Evolutionary conservation across 148 eudicot genomes (phyloP), one percentile per base, ranked within the genome.

Genomic region (Salicornia ramosissima): DNA sequence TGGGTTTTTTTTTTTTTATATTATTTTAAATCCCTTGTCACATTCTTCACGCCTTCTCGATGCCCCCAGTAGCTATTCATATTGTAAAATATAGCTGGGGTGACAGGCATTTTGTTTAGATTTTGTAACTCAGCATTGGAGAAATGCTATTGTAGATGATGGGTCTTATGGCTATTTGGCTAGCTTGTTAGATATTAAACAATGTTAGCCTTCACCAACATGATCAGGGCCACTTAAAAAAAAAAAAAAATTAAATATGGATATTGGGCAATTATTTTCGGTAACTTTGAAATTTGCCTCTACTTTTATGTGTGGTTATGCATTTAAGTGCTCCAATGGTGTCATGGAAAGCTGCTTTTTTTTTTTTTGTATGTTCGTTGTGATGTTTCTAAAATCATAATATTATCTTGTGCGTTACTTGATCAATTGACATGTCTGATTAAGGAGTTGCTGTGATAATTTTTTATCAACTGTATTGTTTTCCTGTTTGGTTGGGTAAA

Each of bases 61-160:
- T 67, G 76, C 58, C 69, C 50, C 9, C 52, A 58, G 73, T 72
- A 33, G 72, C 76, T 64, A 54, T 62, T 69, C 60, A 68, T 78
- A 63, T 47, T 78, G 80, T 73, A 78, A 69, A 68, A 78, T 78
- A 70, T 70, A 61, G 71, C 65, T 69, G 43, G 70, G 77, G 73
- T 65, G 31, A 43, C 46, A 73, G 59, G 57, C 30, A 53, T 66
- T 63, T 61, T 72, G 69, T 71, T 19, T 71, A 71, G 47, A 65
- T 51, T 66, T 36, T 16, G 43, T 42, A 78, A 30, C 54, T 59
- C 53, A 59, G 72, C 75, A 77, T 71, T 65, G 34, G 26, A 59
- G 75, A 68, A 73, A 78, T 67, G 80, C 62, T 64, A 60, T 72
- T 67, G 80, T 77, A 77, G 80, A 77, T 72, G 49, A 49, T 31